Evolutionary conservation across 257 asterid genomes (phyloP).

Genomic region (Capsicum pubescens): DNA sequence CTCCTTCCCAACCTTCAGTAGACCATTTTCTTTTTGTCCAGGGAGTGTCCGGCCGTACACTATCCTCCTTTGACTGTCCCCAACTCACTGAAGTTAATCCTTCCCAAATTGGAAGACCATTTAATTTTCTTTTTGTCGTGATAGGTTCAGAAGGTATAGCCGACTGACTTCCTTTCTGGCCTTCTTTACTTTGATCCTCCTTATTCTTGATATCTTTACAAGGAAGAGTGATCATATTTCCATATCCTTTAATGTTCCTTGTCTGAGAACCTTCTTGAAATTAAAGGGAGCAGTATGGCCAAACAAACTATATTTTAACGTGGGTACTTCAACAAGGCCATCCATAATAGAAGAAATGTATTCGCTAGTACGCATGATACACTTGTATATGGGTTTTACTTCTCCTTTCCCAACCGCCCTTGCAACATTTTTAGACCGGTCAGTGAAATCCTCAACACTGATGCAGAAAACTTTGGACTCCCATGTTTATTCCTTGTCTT

Average conservation of each 20-base stretch:
- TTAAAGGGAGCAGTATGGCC: conserved; percentile 44
- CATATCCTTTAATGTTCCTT: not conserved
- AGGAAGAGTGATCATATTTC: not conserved
- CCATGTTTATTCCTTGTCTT: conserved; percentile 43
- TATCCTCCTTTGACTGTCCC: not conserved
- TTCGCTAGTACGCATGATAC: conserved; percentile 53
- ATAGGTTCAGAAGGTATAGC: conserved; percentile 15
- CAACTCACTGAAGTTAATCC: conserved; percentile 5
- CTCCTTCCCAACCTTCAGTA: conserved; percentile 4
- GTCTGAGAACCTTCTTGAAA: conserved; percentile 34
- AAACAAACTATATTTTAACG: conserved; percentile 61
- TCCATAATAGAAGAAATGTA: conserved; percentile 58
- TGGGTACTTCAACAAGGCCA: conserved; percentile 55
- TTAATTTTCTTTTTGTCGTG: not conserved
- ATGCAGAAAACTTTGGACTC: conserved; percentile 71
- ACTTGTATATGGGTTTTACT: conserved; percentile 66
- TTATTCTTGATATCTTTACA: not conserved
- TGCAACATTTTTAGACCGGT: conserved; percentile 76
- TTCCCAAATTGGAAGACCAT: conserved; percentile 20
- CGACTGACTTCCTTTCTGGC: not conserved
- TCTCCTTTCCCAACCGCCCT: conserved; percentile 78
- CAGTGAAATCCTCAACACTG: conserved; percentile 91
- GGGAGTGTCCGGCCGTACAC: not conserved
- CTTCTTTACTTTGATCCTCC: not conserved
- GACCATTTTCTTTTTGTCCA: not conserved